Conservation (phyloP, 2,329 filamentous ascomycete species). For the Grosmannia penicillata region DNA sequence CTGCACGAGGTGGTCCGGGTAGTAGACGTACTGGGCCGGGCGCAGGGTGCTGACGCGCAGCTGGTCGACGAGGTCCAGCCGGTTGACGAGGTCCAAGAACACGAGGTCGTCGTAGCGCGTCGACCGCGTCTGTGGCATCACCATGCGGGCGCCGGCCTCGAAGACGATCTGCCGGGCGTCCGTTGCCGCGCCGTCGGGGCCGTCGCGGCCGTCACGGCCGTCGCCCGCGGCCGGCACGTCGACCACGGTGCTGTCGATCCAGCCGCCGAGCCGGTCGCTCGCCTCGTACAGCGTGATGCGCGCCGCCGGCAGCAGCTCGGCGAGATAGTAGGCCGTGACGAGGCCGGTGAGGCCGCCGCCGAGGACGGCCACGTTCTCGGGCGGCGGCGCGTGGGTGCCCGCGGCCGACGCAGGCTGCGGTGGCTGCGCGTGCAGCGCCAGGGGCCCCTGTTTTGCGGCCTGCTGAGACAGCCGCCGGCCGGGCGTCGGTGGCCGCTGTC, state of each 20-base stretch:
- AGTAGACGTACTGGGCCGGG: slow-evolving; percentile 65
- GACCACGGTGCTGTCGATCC: slow-evolving; percentile 54
- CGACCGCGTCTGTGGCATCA: slow-evolving; percentile 36
- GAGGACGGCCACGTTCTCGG: slow-evolving; percentile 44
- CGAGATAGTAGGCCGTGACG: slow-evolving; percentile 61
- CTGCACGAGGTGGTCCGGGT: slow-evolving; percentile 64
- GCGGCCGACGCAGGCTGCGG: no score
- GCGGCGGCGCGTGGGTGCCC: no score
- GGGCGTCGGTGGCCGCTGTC: no score
- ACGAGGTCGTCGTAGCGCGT: slow-evolving; percentile 45
- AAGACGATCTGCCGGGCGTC: slow-evolving; percentile 44
- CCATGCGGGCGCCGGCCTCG: slow-evolving; percentile 69
- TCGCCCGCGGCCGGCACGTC: slow-evolving; percentile 28
- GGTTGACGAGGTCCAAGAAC: slow-evolving; percentile 51
- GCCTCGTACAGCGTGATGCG: slow-evolving; percentile 74
- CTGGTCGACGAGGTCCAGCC: slow-evolving; percentile 21
- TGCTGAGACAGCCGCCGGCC: no score
- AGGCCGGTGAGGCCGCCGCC: slow-evolving; percentile 78
- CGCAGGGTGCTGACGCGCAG: slow-evolving; percentile 34
- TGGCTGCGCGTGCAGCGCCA: no score
- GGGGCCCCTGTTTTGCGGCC: no score
- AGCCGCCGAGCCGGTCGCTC: slow-evolving; percentile 58
- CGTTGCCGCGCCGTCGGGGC: no score
- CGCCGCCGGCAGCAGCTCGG: slow-evolving; percentile 46
- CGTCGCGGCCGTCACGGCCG: background rate